Evolutionary conservation across 2,329 filamentous ascomycete species (phyloP).

Genomic region (Fusarium fujikuroi): DNA sequence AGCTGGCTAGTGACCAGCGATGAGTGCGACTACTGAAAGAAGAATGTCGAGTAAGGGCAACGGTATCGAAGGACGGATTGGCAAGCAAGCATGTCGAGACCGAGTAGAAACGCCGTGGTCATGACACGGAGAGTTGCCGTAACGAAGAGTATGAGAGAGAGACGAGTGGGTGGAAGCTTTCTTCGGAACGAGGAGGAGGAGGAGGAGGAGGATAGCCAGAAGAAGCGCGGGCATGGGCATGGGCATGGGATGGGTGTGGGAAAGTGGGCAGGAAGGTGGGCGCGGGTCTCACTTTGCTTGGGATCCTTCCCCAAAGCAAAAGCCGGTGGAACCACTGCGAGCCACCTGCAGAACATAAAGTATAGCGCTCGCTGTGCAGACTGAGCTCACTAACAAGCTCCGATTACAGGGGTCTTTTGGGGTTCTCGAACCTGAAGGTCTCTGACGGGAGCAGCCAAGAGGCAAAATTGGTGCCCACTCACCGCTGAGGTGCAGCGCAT

Average conservation of each 20-base stretch:
- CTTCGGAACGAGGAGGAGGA: constrained; percentile 17
- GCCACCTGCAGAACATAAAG: constrained; percentile 15
- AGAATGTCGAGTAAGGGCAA: constrained; percentile 36
- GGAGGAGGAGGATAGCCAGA: constrained; percentile 17
- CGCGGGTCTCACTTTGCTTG: constrained; percentile 28
- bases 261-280: constrained; percentile 39
- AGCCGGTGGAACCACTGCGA: constrained; percentile 17
- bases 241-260: constrained; percentile 16
- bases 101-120: constrained; percentile 30
- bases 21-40: constrained; percentile 39
- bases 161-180: constrained; percentile 47
- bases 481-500: not conserved
- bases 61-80: constrained; percentile 40
- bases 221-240: constrained; percentile 16
- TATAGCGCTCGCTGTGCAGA: constrained; percentile 6
- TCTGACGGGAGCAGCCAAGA: not conserved
- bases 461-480: constrained; percentile 4
- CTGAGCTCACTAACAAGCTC: constrained; percentile 9
- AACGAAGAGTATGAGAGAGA: constrained; percentile 29
- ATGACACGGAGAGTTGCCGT: constrained; percentile 36
- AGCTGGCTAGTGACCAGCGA: constrained; percentile 31
- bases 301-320: constrained; percentile 13
- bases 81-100: constrained; percentile 45
- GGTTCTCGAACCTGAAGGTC: not conserved
- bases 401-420: constrained; percentile 21